These are phyloP conservation scores for Pestalotiopsis sp. DNA, from an alignment of 2,329 filamentous ascomycete species.

Conservation along the genomic window DNA sequence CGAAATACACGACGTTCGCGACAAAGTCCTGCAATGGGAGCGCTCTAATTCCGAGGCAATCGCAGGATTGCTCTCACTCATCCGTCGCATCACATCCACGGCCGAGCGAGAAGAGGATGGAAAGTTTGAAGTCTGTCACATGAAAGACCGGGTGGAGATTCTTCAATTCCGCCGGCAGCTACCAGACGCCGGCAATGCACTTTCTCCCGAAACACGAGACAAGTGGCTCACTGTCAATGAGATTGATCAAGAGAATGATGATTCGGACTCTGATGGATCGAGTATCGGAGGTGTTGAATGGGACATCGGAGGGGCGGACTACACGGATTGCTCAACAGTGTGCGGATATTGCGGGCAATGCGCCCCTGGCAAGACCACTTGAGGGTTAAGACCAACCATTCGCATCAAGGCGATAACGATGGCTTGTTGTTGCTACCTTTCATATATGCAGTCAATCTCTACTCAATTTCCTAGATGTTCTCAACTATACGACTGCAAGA, in stretches of 20 bases:
- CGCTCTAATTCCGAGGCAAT: background rate
- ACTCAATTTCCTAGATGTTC: too few species aligned
- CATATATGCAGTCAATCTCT: too few species aligned
- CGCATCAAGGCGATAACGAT: too few species aligned
- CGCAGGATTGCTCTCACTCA: constrained; percentile 8
- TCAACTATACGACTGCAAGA: too few species aligned
- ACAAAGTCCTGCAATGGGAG: constrained; percentile 13
- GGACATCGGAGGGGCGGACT: too few species aligned
- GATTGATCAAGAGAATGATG: background rate
- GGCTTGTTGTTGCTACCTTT: too few species aligned
- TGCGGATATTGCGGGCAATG: too few species aligned
- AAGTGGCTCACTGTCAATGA: constrained; percentile 6
- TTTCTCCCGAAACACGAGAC: constrained; percentile 5
- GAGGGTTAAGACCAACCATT: too few species aligned
- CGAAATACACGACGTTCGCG: constrained; percentile 5
- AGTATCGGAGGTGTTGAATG: too few species aligned
- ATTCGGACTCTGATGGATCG: constrained; percentile 36
- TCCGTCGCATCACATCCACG: constrained; percentile 8
- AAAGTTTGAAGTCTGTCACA: constrained; percentile 13
- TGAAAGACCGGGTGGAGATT: background rate
- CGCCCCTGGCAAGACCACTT: too few species aligned
- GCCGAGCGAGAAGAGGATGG: background rate
- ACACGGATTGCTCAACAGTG: too few species aligned
- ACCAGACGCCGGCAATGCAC: background rate
- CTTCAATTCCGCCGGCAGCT: constrained; percentile 13